phyloP scores from a whole-genome alignment of 2,329 filamentous ascomycete species.

The Sclerotinia nivalis region DNA sequence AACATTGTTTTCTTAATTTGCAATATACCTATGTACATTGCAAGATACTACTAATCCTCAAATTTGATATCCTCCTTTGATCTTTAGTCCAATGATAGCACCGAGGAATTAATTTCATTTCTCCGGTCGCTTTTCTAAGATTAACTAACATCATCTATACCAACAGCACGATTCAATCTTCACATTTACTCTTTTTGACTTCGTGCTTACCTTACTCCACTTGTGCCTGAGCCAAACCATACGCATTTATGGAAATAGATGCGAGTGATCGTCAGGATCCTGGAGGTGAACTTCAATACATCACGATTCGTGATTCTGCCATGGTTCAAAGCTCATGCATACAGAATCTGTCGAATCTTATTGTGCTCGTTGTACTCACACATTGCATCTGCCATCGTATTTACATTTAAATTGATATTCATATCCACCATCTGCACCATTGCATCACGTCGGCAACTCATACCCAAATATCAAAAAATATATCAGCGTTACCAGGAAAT shows the following conservation, averaged over 20 bases:
- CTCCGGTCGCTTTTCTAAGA: background rate
- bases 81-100: background rate
- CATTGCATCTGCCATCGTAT: slow-evolving; percentile 7
- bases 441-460: background rate
- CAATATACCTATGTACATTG: background rate
- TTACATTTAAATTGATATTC: background rate
- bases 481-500: background rate
- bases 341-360: background rate
- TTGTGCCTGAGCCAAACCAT: background rate
- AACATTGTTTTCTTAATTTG: no score
- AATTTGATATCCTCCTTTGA: background rate
- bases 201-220: background rate
- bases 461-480: background rate
- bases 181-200: background rate
- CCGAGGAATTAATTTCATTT: background rate
- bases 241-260: background rate
- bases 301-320: background rate
- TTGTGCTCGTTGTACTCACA: no score
- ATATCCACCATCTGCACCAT: background rate
- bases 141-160: background rate
- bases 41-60: background rate
- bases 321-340: background rate
- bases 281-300: background rate
- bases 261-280: background rate
- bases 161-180: background rate